Evolutionary conservation across 176 grass and related monocot genomes (phyloP).

Genomic region (Hordeum vulgare): DNA sequence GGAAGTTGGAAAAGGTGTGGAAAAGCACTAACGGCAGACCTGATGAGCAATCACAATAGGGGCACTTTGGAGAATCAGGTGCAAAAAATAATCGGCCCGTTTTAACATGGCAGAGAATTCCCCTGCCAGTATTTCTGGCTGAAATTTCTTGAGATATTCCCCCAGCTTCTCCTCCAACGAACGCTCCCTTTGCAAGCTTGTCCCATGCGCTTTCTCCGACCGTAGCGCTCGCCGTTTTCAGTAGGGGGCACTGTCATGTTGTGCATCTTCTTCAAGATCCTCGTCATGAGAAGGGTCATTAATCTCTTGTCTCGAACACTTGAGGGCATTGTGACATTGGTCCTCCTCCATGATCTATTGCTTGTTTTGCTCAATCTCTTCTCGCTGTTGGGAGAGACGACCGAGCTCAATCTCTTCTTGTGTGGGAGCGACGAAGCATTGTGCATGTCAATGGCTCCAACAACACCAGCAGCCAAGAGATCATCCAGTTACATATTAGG

Average conservation of each 20-base stretch:
- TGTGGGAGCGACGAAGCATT: too few species aligned
- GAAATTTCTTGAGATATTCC: conserved; percentile 53
- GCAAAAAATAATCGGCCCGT: conserved; percentile 86
- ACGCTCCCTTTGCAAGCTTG: conserved; percentile 61
- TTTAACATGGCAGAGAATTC: conserved; percentile 66
- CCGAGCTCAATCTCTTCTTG: too few species aligned
- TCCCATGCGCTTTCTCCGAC: conserved; percentile 49
- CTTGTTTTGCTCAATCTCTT: conserved; percentile 68
- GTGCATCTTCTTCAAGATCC: conserved; percentile 54
- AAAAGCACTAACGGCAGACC: conserved; percentile 32
- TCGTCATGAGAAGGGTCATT: conserved; percentile 30
- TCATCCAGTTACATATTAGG: too few species aligned
- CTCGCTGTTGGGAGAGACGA: conserved; percentile 44
- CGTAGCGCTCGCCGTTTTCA: conserved; percentile 52
- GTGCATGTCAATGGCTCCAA: too few species aligned
- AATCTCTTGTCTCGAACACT: conserved; percentile 22
- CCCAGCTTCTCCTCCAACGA: conserved; percentile 43
- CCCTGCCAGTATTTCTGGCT: conserved; percentile 46
- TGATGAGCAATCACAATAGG: conserved; percentile 93
- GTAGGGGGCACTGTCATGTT: conserved; percentile 35
- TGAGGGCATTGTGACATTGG: conserved; percentile 48
- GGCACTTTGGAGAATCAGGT: conserved; percentile 87
- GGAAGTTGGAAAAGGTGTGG: conserved; percentile 7
- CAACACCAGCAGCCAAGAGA: conserved; percentile 12
- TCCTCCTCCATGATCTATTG: conserved; percentile 63